These are phyloP conservation scores for Solanum gracilifrons DNA, from an alignment of 257 asterid species.

Conservation along the genomic window DNA sequence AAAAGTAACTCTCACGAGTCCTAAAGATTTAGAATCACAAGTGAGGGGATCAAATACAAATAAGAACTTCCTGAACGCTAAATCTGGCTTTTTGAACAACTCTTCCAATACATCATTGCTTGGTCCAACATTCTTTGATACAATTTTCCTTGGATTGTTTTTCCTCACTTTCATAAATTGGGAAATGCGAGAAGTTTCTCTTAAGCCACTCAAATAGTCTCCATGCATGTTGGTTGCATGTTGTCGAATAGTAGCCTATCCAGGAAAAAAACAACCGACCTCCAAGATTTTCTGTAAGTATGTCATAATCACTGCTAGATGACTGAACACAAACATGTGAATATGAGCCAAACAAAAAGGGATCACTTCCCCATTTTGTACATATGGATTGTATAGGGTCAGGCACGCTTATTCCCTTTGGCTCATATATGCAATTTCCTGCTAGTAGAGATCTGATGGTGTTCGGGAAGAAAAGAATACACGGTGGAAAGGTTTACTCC, in stretches of 20 bases:
- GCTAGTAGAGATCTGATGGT: not conserved
- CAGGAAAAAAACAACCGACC: slow-evolving; percentile 52
- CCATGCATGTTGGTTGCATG: slow-evolving; percentile 88
- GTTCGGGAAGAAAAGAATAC: not conserved
- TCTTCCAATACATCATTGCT: too few species aligned
- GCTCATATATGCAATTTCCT: slow-evolving; percentile 32
- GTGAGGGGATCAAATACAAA: not conserved
- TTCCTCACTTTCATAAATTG: slow-evolving; percentile 25
- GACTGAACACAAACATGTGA: slow-evolving; percentile 63
- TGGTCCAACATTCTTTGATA: not conserved
- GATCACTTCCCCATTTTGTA: slow-evolving; percentile 73
- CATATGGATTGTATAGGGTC: slow-evolving; percentile 69
- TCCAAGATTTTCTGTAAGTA: slow-evolving; percentile 53
- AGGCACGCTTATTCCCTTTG: slow-evolving; percentile 51
- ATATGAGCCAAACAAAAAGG: slow-evolving; percentile 67
- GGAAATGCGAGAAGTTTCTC: slow-evolving; percentile 64
- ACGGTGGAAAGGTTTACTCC: not conserved
- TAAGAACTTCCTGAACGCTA: too few species aligned
- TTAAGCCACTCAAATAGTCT: slow-evolving; percentile 72
- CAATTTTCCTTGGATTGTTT: slow-evolving; percentile 18
- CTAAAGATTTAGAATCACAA: not conserved
- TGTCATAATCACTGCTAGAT: slow-evolving; percentile 63
- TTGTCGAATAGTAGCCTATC: slow-evolving; percentile 66
- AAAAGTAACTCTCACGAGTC: too few species aligned
- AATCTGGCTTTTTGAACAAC: too few species aligned